phyloP scores from a whole-genome alignment of 2,329 filamentous ascomycete genomes.

The Verticillium nonalfalfae region DNA sequence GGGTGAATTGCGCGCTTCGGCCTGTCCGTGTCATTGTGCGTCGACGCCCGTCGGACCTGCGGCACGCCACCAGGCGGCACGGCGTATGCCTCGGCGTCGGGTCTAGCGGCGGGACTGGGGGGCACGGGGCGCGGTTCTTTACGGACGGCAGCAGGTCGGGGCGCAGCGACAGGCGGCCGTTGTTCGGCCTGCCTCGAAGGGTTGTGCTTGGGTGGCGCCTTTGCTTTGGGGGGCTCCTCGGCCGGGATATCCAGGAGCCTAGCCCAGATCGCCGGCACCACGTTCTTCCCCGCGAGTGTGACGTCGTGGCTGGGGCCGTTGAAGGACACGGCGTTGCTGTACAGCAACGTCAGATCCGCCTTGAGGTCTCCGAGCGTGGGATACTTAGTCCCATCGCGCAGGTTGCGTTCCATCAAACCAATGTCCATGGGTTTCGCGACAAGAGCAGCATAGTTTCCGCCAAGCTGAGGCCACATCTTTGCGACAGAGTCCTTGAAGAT shows the following conservation, averaged over 20 bases:
- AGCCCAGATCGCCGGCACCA: slow-evolving; percentile 50
- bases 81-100: slow-evolving; percentile 53
- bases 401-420: slow-evolving; percentile 69
- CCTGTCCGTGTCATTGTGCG: slow-evolving; percentile 66
- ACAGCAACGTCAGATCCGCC: slow-evolving; percentile 69
- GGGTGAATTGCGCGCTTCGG: slow-evolving; percentile 93
- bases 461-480: slow-evolving; percentile 67
- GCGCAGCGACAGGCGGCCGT: slow-evolving; percentile 28
- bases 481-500: slow-evolving; percentile 76
- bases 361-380: slow-evolving; percentile 64
- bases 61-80: slow-evolving; percentile 72
- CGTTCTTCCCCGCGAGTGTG: slow-evolving; percentile 46
- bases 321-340: slow-evolving; percentile 73
- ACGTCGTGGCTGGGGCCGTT: slow-evolving; percentile 76
- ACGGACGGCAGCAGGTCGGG: slow-evolving; percentile 19
- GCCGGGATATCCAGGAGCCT: slow-evolving; percentile 37
- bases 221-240: slow-evolving; percentile 52
- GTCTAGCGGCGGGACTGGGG: slow-evolving; percentile 15
- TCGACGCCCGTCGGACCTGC: slow-evolving; percentile 79
- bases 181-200: slow-evolving; percentile 39
- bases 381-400: slow-evolving; percentile 64
- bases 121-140: slow-evolving; percentile 10
- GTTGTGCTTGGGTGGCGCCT: slow-evolving; percentile 40
- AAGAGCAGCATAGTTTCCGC: slow-evolving; percentile 62
- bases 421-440: slow-evolving; percentile 81